Conservation (phyloP, 768 basidiomycete species). For the Suillus spraguei region DNA sequence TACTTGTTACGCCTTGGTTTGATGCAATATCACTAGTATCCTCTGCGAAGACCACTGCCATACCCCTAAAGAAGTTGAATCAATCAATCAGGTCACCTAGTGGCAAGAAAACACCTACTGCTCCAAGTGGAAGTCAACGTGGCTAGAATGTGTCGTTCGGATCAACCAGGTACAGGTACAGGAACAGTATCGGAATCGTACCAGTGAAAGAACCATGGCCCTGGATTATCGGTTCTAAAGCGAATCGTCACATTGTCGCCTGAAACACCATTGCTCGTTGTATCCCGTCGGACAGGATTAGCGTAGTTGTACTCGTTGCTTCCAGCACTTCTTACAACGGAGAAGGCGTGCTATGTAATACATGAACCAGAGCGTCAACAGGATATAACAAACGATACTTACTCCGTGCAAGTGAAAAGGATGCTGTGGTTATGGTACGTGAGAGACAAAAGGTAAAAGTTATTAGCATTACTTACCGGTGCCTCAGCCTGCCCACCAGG, state of each 20-base stretch:
- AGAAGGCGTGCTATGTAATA: constrained; percentile 39
- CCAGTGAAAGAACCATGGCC: constrained; percentile 56
- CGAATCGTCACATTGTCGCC: constrained; percentile 54
- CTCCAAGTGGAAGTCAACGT: constrained; percentile 42
- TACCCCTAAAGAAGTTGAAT: constrained; percentile 43
- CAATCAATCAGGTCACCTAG: constrained; percentile 20
- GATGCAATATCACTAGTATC: constrained; percentile 29
- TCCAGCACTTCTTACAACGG: constrained; percentile 43
- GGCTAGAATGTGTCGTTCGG: constrained; percentile 21
- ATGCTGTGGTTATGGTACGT: constrained; percentile 14
- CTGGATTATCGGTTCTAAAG: constrained; percentile 69
- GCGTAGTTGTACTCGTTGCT: constrained; percentile 37
- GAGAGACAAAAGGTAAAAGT: not conserved
- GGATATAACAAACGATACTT: constrained; percentile 9
- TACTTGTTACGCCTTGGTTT: constrained; percentile 21
- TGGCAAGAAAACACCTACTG: constrained; percentile 21
- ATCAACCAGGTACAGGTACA: not conserved
- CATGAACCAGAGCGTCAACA: not conserved
- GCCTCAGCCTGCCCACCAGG: constrained; percentile 19
- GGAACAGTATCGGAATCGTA: constrained; percentile 8
- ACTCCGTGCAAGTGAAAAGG: constrained; percentile 26
- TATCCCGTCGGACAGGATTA: constrained; percentile 58
- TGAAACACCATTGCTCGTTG: constrained; percentile 34
- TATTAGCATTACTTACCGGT: constrained; percentile 31
- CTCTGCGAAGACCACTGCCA: constrained; percentile 43